These are phyloP conservation scores for Neostapfia colusana DNA, from an alignment of 176 grass and related monocot species.

Conservation along the genomic window DNA sequence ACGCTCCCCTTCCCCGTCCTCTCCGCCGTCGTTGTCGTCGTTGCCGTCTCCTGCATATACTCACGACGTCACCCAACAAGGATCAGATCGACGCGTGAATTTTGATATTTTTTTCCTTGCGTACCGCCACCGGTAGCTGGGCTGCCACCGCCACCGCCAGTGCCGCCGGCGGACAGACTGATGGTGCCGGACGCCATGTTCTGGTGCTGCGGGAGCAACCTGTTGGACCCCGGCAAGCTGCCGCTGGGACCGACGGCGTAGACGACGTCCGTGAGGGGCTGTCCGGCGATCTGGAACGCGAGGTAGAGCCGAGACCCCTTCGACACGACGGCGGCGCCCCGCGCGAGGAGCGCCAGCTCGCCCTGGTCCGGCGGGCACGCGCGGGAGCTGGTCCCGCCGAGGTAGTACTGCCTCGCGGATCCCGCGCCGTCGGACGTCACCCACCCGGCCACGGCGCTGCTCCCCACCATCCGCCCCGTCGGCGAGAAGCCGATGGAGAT, in stretches of 20 bases:
- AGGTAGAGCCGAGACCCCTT: conserved; percentile 52
- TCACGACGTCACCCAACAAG: no score
- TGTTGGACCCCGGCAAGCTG: conserved; percentile 13
- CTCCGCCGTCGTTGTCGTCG: neutral
- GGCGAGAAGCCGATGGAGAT: conserved; percentile 48
- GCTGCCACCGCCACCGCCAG: neutral
- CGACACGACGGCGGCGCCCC: conserved; percentile 45
- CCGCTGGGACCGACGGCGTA: conserved; percentile 45
- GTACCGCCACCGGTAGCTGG: conserved; percentile 28
- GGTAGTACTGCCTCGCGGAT: conserved; percentile 54
- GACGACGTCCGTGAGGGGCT: conserved; percentile 32
- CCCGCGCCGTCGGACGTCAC: neutral
- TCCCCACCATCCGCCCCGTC: conserved; percentile 51
- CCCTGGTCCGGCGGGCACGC: conserved; percentile 57
- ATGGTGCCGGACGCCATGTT: conserved; percentile 40
- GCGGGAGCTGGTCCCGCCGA: conserved; percentile 44
- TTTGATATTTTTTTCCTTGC: neutral
- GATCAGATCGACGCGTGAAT: neutral
- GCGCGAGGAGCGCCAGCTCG: conserved; percentile 22
- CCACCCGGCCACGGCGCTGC: conserved; percentile 57
- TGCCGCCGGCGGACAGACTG: conserved; percentile 8
- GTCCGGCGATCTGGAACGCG: conserved; percentile 48
- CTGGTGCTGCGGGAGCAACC: conserved; percentile 32
- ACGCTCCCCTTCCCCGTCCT: neutral
- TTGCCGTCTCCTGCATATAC: neutral